Evolutionary conservation across 2,329 filamentous ascomycete genomes (phyloP), one percentile per base, ranked within the genome.

Genomic region (Cladosporium sp.): DNA sequence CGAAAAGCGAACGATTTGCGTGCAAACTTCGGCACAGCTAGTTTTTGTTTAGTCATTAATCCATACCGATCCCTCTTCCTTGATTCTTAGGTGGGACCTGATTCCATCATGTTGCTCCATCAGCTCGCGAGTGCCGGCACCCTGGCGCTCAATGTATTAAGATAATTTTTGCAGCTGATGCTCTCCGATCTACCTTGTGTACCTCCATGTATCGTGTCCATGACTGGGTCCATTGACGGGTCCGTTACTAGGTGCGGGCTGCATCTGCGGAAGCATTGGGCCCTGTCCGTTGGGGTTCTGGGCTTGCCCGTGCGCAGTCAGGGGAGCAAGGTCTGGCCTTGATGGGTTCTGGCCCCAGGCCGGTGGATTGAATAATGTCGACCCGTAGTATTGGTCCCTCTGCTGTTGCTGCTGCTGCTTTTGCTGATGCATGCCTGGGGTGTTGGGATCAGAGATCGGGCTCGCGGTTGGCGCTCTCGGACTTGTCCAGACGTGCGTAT

Each of bases 391-490:
- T 2, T 46, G 58, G 59, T 21, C 59, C 21, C 48, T 67, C 63
- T 21, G 64, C 67, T 14, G 72, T 64, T 21, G 64, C 67, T 14
- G 72, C 67, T 51, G 68, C 70, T 69, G 67, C 60, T 51, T 60
- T 25, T 26, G 46, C 10, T 56, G 60, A 28, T 56, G 60, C 60
- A 46, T 46, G 30, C 70, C 70, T 13, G 72, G 72, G 14, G 73
- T 71, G 61, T 73, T 70, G 11, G 69, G 67, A 53, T 76, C 73
- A 5, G 69, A 71, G 59, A 77, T 63, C 25, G 76, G 76, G 60
- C 73, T 77, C 11, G 70, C 70, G 23, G 71, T 76, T 3, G 73
- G 74, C 30, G 71, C 73, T 65, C 74, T 71, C 21, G 73, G 74
- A 53, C 73, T 77, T 58, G 73, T 69, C 70, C 64, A 61, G 10